phyloP scores from a whole-genome alignment of 2,329 filamentous ascomycete genomes.

The Penicillium sp. region DNA sequence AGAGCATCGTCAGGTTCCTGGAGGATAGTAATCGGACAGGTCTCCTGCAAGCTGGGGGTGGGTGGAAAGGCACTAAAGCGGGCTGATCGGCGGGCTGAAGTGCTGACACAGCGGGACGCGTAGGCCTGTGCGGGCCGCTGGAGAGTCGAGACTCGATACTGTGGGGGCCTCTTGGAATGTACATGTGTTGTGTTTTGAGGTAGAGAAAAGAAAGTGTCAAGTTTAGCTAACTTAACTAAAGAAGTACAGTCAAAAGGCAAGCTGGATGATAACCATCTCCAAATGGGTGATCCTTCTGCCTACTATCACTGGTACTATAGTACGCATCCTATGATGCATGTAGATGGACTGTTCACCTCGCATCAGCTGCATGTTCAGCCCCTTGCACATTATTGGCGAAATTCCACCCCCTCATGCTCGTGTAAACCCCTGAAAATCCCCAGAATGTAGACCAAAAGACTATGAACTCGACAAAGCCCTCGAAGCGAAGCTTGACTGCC shows the following conservation, averaged over 20 bases:
- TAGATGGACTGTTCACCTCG: not conserved
- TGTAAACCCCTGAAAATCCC: not conserved
- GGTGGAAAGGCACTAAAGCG: slow-evolving; percentile 5
- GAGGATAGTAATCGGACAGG: not conserved
- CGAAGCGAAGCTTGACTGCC: too few relatives aligned
- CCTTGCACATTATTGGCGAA: not conserved
- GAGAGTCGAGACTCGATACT: not conserved
- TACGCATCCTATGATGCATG: not conserved
- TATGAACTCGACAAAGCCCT: too few relatives aligned
- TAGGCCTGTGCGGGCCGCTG: not conserved
- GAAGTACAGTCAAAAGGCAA: too few relatives aligned
- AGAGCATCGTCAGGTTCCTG: slow-evolving; percentile 10
- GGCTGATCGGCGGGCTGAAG: slow-evolving; percentile 15
- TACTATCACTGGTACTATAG: not conserved
- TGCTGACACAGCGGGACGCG: slow-evolving; percentile 25
- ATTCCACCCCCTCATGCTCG: not conserved
- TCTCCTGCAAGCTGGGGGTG: slow-evolving; percentile 11
- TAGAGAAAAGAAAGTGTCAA: not conserved
- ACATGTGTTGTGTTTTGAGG: not conserved
- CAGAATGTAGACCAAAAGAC: not conserved
- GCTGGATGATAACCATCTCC: too few relatives aligned
- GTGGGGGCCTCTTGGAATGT: not conserved
- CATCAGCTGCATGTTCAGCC: not conserved
- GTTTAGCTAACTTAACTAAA: too few relatives aligned
- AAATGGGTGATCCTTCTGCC: too few relatives aligned